Evolutionary conservation across 1,139 yeast genomes (phyloP).

Genomic region (Schwanniomyces etchellsii): DNA sequence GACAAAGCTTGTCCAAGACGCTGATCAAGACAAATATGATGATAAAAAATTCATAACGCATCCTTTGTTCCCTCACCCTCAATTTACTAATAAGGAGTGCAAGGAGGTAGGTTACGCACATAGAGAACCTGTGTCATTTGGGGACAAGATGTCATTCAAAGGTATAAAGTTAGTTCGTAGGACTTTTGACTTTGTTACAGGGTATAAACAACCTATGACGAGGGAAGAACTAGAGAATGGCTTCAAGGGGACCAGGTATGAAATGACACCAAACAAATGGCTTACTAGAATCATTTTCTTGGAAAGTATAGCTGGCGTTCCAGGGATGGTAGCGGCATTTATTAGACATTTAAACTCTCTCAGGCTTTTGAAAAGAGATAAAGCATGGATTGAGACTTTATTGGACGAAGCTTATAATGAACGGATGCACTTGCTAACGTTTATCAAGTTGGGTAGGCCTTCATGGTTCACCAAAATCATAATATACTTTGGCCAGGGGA

Average conservation of each 20-base stretch:
- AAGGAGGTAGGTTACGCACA: slow-evolving; percentile 45
- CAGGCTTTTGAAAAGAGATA: slow-evolving; percentile 57
- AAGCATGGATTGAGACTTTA: slow-evolving; percentile 73
- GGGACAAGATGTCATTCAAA: slow-evolving; percentile 50
- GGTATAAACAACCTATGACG: slow-evolving; percentile 51
- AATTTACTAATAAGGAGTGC: slow-evolving; percentile 42
- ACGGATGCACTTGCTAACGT: slow-evolving; percentile 71
- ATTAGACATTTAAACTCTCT: slow-evolving; percentile 61
- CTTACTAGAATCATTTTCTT: slow-evolving; percentile 61
- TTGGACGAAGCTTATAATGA: slow-evolving; percentile 77
- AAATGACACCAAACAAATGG: slow-evolving; percentile 65
- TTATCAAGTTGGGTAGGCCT: slow-evolving; percentile 62
- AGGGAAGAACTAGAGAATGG: slow-evolving; percentile 26
- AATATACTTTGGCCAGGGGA: slow-evolving; percentile 65
- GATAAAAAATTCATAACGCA: slow-evolving; percentile 31
- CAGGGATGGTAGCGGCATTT: slow-evolving; percentile 73
- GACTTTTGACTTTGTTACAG: slow-evolving; percentile 58
- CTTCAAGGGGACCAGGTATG: slow-evolving; percentile 42
- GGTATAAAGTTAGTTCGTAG: slow-evolving; percentile 42
- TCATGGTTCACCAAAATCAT: slow-evolving; percentile 52
- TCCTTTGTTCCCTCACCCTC: slow-evolving; percentile 56
- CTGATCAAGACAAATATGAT: no score
- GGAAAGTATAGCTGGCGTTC: slow-evolving; percentile 75
- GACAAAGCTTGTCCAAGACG: no score
- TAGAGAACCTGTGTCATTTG: slow-evolving; percentile 39